Percentiles rank a stretch among this genome's conserved stretches.
phyloP scores from a whole-genome alignment of 169 alveolate species.

The Babesia ovata region DNA sequence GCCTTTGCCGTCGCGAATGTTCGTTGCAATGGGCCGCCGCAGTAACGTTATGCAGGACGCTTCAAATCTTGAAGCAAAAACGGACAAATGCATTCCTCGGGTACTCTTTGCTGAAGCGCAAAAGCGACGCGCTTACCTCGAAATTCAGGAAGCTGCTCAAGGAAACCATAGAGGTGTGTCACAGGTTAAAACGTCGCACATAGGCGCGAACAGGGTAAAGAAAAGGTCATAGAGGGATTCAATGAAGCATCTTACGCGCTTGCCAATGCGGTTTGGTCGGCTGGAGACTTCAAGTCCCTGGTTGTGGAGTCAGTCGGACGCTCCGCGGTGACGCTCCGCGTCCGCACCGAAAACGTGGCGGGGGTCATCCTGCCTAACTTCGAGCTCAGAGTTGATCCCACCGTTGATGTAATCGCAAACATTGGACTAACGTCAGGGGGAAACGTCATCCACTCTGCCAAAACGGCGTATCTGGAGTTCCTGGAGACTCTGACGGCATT shows the following conservation, averaged over 20 bases:
- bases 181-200: constrained; percentile 3
- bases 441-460: constrained; percentile 81
- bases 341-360: constrained; percentile 92
- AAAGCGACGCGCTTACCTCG: constrained; percentile 92
- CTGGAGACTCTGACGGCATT: constrained; percentile 85
- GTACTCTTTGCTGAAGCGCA: constrained; percentile 89
- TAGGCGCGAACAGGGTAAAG: constrained; percentile 71
- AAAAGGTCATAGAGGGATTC: constrained; percentile 87
- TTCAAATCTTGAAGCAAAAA: constrained; percentile 82
- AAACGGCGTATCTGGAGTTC: constrained; percentile 77
- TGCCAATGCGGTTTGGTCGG: constrained; percentile 94
- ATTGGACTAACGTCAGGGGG: constrained; percentile 84
- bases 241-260: constrained; percentile 89
- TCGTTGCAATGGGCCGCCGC: background rate
- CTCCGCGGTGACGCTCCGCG: constrained; percentile 88
- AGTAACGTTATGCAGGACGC: constrained; percentile 71
- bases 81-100: constrained; percentile 91
- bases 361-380: constrained; percentile 94
- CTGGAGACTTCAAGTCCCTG: constrained; percentile 89
- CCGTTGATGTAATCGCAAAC: constrained; percentile 82
- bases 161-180: constrained; percentile 86
- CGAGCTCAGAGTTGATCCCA: constrained; percentile 86
- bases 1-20: constrained; percentile 57
- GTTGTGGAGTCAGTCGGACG: constrained; percentile 90
- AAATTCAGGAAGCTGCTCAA: constrained; percentile 88